Base-by-base conservation (phyloP, 148 eudicot genomes). In the Pouteria glomerata region DNA sequence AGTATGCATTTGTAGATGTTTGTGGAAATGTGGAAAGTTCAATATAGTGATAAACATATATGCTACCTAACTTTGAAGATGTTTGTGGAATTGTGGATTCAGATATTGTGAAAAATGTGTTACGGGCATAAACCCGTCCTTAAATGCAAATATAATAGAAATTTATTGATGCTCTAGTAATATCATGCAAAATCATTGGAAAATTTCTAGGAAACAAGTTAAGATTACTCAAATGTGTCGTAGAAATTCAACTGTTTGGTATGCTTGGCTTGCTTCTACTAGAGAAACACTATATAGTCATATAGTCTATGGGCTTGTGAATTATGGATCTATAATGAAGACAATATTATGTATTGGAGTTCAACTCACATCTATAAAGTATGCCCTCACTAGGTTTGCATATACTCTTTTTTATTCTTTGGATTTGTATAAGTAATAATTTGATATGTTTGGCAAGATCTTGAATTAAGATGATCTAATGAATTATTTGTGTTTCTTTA, bases 201-300 rank as follows among this genome's bases (percentile, higher is more conserved):
- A 77, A 70, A 69, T 81, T 51, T 81, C 77, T 45, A 69, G 70
- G 78, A 81, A 81, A 48, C 81, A 81, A 81, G 76, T 72, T 23
- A 78, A 81, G 66, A 47, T 81, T 11, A 74, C 70, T 48, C 59
- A 66, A 60, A 77, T 58, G 41, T 70, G 31, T 74, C 84, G 81
- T 45, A 81, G 84, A 4, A 37, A 77, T 61, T 55, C 84, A 44
- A 81, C 77, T 59, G 70, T 81, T 65, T 78, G 26, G 7, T 81
- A 65, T 74, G 84, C 78, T 26, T 81, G 84, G 84, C 69, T 77
- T 44, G 80, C 81, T 33, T 69, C 75, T 73, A 39, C 78, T 23
- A 74, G 71, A 58, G 75, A 61, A 65, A 53, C 74, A 70, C 34
- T 74, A 23, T 44, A 78, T 70, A 74, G 69, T 53, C 55, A 67